These are phyloP conservation scores for Pyrenophora graminea DNA, from an alignment of 2,329 filamentous ascomycete species.

Conservation along the genomic window DNA sequence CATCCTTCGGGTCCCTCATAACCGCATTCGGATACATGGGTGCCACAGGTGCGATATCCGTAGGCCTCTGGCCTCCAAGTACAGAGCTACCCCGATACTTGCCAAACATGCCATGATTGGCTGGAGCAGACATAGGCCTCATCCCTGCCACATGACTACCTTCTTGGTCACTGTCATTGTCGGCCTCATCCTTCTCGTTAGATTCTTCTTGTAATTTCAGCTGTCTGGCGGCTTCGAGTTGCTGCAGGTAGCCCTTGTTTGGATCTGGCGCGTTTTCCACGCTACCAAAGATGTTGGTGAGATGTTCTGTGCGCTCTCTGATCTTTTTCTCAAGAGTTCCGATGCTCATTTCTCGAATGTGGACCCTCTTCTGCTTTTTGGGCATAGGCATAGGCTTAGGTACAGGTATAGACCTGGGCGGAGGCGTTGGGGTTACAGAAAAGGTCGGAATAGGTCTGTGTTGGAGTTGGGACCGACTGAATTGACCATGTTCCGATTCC, in stretches of 20 bases:
- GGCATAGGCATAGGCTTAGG: neutral
- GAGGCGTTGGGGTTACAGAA: too few species aligned
- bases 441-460: neutral
- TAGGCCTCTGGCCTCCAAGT: constrained; percentile 20
- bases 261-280: neutral
- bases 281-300: neutral
- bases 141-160: neutral
- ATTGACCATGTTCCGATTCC: neutral
- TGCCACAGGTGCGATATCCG: constrained; percentile 25
- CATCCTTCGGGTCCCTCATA: constrained; percentile 14
- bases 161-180: neutral
- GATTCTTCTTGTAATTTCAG: neutral
- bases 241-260: neutral
- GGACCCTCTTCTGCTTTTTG: constrained; percentile 1
- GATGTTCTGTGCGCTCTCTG: neutral
- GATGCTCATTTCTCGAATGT: neutral
- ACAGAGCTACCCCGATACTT: constrained; percentile 19
- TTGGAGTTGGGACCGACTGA: neutral
- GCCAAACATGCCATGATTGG: neutral
- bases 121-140: neutral
- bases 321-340: neutral
- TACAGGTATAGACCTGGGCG: neutral
- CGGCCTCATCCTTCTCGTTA: too few species aligned
- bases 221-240: neutral
- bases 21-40: constrained; percentile 17